Evolutionary conservation across 257 asterid genomes (phyloP), one percentile per base, ranked within the genome.

Genomic region (Scutellaria baicalensis): DNA sequence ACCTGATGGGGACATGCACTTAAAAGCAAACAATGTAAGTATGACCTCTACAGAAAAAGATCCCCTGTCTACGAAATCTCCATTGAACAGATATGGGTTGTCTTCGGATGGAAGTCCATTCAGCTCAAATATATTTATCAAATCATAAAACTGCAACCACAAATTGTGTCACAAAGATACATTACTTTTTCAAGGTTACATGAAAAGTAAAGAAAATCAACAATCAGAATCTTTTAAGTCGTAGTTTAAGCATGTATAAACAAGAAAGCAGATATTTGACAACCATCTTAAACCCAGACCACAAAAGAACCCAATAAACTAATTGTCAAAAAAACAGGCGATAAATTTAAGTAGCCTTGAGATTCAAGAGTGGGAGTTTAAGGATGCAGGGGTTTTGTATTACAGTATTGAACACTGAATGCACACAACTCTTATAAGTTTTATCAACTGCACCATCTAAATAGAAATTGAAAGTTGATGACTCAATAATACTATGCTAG

Each of bases 1-100:
- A 91, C 99, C 99, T 89, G 96, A 85, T 68, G 99, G 98, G 77
- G 83, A 81, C 97, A 91, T 84, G 96, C 99, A 94, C 88, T 92
- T 94, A 84, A 92, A 88, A 73, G 98, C 99, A 79, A 94, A 92
- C 71, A 92, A 84, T 14, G 98, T 85, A 66, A 94, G 90, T 73
- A 94, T 94, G 62, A 94, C 92, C 84, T 94, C 99, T 8, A 94
- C 62, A 54, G 98, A 94, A 69, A 94, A 94, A 5, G 99, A 94
- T 31, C 98, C 99, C 75, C 99, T 89, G 77, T 94, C 99, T 45
- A 94, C 98, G 57, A 94, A 94, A 84, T 94, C 99, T 64, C 97
- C 99, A 67, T 94, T 94, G 84, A 94, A 94, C 68, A 94, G 91
- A 82, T 94, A 94, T 0, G 97, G 99, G 82, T 94, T 94, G 69